These are phyloP conservation scores for Sporothrix variecibatus DNA, from an alignment of 2,329 filamentous ascomycete genomes.

Conservation along the genomic window DNA sequence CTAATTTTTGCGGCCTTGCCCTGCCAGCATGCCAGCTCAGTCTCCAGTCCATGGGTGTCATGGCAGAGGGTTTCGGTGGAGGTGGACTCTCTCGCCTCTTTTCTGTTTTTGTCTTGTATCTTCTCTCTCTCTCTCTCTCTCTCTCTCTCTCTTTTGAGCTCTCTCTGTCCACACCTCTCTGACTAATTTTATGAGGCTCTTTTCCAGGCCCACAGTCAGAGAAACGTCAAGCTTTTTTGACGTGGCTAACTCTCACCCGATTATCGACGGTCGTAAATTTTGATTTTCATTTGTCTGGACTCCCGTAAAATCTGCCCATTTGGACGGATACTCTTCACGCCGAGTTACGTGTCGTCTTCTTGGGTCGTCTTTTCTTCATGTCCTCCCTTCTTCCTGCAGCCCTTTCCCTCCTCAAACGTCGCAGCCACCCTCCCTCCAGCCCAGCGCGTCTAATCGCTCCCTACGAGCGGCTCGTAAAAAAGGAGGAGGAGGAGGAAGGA, in stretches of 20 bases:
- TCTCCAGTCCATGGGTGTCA: background rate
- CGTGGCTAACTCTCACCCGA: background rate
- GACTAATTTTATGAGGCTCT: slow-evolving; percentile 14
- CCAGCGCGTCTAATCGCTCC: slow-evolving; percentile 17
- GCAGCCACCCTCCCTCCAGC: background rate
- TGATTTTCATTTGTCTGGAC: background rate
- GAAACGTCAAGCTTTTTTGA: background rate
- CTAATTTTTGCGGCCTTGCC: background rate
- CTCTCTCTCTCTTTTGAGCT: background rate
- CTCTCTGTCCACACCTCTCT: background rate
- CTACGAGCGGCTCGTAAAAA: background rate
- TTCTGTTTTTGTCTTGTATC: background rate
- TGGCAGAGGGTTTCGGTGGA: background rate
- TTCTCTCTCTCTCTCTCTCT: background rate
- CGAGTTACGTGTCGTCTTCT: background rate
- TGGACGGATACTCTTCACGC: background rate
- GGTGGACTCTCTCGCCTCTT: slow-evolving; percentile 1
- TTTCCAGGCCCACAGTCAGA: background rate
- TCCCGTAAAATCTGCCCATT: background rate
- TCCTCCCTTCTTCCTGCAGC: background rate
- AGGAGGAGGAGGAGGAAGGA: background rate
- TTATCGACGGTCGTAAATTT: background rate
- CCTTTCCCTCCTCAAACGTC: background rate
- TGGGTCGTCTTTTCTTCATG: background rate
- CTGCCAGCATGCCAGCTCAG: background rate